Conservation (phyloP, 306 rosid genomes). For the Trifolium pratense region DNA sequence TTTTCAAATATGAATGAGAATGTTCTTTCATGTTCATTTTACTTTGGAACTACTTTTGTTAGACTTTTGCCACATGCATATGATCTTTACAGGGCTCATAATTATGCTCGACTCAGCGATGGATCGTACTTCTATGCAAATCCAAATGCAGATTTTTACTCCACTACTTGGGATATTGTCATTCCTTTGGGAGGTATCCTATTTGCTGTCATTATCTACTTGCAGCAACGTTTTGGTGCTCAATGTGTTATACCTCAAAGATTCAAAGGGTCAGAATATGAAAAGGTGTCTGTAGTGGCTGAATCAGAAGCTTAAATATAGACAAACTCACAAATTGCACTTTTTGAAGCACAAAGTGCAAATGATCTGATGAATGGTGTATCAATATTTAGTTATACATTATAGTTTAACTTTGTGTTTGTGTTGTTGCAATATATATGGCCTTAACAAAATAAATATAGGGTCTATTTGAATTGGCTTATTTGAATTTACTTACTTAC, state of each 20-base stretch:
- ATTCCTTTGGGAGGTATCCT: conserved; percentile 50
- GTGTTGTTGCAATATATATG: conserved; percentile 1
- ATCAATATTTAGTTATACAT: too few relatives aligned
- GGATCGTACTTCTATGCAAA: conserved; percentile 50
- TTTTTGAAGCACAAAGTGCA: not conserved
- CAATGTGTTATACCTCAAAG: conserved; percentile 48
- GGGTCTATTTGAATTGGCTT: not conserved
- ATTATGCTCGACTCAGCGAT: conserved; percentile 11
- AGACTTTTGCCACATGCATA: conserved; percentile 63
- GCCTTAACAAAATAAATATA: conserved; percentile 6
- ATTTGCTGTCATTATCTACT: conserved; percentile 54
- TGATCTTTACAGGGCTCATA: conserved; percentile 58
- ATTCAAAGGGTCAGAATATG: conserved; percentile 39
- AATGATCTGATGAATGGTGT: not conserved
- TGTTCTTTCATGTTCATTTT: conserved; percentile 53
- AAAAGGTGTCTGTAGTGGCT: conserved; percentile 44
- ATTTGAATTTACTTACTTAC: not conserved
- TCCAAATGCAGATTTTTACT: conserved; percentile 54
- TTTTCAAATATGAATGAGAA: conserved; percentile 44
- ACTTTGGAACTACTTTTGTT: conserved; percentile 64
- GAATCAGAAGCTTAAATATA: conserved; percentile 42
- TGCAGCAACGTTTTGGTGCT: conserved; percentile 67
- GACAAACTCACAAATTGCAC: conserved; percentile 16
- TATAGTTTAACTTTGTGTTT: conserved; percentile 2
- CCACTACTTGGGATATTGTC: conserved; percentile 58